Evolutionary conservation across 495 filamentous ascomycete genomes (phyloP).

Genomic region (Xylaria acuta): DNA sequence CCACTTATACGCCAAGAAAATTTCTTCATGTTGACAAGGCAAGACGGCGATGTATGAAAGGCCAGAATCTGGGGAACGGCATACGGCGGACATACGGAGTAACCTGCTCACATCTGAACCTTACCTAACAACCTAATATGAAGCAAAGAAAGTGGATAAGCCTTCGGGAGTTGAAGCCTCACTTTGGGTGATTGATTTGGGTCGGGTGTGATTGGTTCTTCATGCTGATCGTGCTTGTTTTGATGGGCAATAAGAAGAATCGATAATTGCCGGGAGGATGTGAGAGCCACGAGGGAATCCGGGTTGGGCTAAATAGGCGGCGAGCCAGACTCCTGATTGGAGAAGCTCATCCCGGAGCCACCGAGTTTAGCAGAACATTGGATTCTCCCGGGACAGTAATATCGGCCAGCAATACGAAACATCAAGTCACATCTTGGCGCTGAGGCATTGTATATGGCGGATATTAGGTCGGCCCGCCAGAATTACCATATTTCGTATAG

Average conservation of each 20-base stretch:
- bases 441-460: conserved; percentile 6
- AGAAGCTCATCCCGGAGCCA: background rate
- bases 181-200: conserved; percentile 24
- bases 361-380: background rate
- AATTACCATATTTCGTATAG: background rate
- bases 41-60: conserved; percentile 38
- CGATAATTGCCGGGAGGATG: conserved; percentile 19
- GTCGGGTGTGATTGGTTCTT: conserved; percentile 18
- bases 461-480: conserved; percentile 19
- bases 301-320: conserved; percentile 22
- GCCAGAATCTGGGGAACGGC: conserved; percentile 31
- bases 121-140: conserved; percentile 20
- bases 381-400: conserved; percentile 25
- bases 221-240: conserved; percentile 11
- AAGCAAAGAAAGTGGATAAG: conserved; percentile 10
- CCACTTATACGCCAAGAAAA: conserved; percentile 33
- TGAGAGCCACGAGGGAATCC: conserved; percentile 8
- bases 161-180: conserved; percentile 28
- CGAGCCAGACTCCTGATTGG: conserved; percentile 3
- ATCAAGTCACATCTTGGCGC: conserved; percentile 17
- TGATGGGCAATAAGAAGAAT: conserved; percentile 7
- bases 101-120: conserved; percentile 7
- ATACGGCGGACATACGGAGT: background rate
- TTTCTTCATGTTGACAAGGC: conserved; percentile 30
- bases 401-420: conserved; percentile 17